These are phyloP conservation scores for Ophiostoma pallidulum DNA, from an alignment of 2,329 filamentous ascomycete genomes.

Conservation along the genomic window DNA sequence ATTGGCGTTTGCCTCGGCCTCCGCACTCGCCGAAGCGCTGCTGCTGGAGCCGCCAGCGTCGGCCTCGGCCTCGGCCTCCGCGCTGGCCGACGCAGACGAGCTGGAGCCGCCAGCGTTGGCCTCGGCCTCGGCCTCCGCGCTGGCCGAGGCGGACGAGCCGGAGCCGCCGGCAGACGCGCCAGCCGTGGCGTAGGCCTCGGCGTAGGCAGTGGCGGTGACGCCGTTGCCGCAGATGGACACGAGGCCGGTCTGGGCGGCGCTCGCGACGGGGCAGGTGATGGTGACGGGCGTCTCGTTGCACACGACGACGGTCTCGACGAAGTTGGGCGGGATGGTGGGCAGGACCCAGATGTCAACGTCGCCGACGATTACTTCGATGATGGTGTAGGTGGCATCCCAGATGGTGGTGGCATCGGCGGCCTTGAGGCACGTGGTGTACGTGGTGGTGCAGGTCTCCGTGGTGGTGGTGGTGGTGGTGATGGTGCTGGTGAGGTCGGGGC, in stretches of 20 bases:
- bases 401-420: slow-evolving; percentile 30
- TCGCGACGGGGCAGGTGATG: slow-evolving; percentile 15
- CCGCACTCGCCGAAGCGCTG: background rate
- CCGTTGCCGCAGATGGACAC: slow-evolving; percentile 13
- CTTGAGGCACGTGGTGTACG: slow-evolving; percentile 28
- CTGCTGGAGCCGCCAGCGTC: background rate
- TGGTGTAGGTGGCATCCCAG: slow-evolving; percentile 33
- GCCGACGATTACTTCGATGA: slow-evolving; percentile 30
- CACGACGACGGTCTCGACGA: slow-evolving; percentile 16
- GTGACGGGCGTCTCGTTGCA: slow-evolving; percentile 10
- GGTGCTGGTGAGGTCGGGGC: slow-evolving; percentile 6
- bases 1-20: background rate
- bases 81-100: background rate
- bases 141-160: background rate
- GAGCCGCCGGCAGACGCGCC: background rate
- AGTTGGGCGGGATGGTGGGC: slow-evolving; percentile 18
- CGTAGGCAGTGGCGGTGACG: slow-evolving; percentile 13
- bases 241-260: slow-evolving; percentile 5
- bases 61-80: background rate
- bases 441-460: slow-evolving; percentile 26
- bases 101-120: background rate
- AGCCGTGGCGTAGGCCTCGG: slow-evolving; percentile 3
- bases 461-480: slow-evolving; percentile 16
- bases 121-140: background rate
- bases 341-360: slow-evolving; percentile 34